Evolutionary conservation across 2,329 filamentous ascomycete species (phyloP), one percentile per base, ranked within the genome.

Genomic region (Sporothrix protearum): DNA sequence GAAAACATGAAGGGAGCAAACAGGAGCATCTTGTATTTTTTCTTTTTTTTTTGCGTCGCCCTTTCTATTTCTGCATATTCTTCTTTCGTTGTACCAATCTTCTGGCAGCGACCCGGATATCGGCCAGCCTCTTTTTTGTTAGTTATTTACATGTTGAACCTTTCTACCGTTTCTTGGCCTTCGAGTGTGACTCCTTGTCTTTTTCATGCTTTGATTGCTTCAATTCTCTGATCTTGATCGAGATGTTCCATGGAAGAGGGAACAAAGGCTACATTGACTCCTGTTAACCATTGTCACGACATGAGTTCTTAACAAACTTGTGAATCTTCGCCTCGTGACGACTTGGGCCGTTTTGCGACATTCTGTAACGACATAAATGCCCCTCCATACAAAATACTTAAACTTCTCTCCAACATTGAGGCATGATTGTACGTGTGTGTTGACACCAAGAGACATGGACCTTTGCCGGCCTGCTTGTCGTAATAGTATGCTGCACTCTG

Each of bases 1-100:
- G 30, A n/a, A 30, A 69, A 59, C 36, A 28, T 22, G 45, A 36
- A 47, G 42, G 22, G 69, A 64, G 73, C 72, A 74, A 71, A 71
- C 55, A 71, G 73, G 71, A 73, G 71, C 71, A 72, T 66, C 3
- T 36, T 8, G 70, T n/a, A n/a, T n/a, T n/a, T n/a, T n/a, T 68
- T 68, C 69, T 63, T 71, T 14, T n/a, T 68, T 68, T 71, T 63
- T 71, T 14, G 49, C 47, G 59, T 71, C 12, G 45, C 2, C 22
- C 8, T 57, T 57, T 25, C 53, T 25, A 7, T 53, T 72, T 57
- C 30, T 71, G 63, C 53, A 61, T 70, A 68, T 72, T 70, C 55
- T 64, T 36, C 33, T 69, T 71, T 70, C 25, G 66, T 59, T 71
- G 71, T 73, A 71, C 64, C 14, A 68, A 68, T 51, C n/a, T 71